Conservation (phyloP, 441 rosid genomes). For the Erysimum cheiri region DNA sequence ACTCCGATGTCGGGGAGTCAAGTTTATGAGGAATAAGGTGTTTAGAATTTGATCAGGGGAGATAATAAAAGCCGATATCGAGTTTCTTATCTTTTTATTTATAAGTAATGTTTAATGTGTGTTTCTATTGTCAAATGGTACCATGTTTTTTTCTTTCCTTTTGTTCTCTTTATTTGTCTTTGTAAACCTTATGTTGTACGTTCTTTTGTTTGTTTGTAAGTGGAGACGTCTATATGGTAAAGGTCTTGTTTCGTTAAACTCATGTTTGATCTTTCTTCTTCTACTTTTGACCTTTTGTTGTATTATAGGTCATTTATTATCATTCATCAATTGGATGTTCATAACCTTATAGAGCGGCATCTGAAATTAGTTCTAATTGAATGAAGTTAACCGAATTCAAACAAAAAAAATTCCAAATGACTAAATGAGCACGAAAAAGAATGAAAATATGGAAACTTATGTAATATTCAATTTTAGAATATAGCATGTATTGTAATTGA, state of each 20-base stretch:
- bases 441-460: too few species aligned
- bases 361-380: too few species aligned
- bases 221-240: constrained; percentile 30
- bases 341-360: too few species aligned
- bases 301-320: too few species aligned
- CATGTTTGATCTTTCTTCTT: background rate
- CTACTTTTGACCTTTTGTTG: too few species aligned
- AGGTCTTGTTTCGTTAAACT: constrained; percentile 17
- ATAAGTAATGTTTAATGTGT: constrained; percentile 14
- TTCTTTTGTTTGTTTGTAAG: constrained; percentile 19
- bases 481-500: too few species aligned
- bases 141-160: constrained; percentile 22
- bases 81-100: background rate
- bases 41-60: constrained; percentile 38
- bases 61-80: constrained; percentile 27
- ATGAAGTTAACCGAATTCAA: too few species aligned
- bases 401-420: too few species aligned
- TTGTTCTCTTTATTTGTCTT: background rate
- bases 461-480: too few species aligned
- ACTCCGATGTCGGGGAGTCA: constrained; percentile 1
- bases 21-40: constrained; percentile 37
- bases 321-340: too few species aligned
- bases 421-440: too few species aligned
- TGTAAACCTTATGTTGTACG: constrained; percentile 17
- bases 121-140: constrained; percentile 29